Base-by-base conservation (phyloP, 371 early-diverging fungal genomes). In the Quaeritorhiza haematococci region DNA sequence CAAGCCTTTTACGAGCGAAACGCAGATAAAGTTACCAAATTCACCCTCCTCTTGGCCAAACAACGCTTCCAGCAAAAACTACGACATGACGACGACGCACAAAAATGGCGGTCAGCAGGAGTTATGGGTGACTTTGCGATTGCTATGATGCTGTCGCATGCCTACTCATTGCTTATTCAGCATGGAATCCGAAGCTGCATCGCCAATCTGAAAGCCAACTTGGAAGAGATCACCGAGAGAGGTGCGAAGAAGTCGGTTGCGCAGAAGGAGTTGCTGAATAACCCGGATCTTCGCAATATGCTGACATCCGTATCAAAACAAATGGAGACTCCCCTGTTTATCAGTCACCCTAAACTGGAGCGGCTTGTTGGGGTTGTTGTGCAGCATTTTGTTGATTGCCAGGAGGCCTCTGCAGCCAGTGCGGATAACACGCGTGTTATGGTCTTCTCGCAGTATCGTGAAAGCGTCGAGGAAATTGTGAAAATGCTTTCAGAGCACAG, bases 391-490 rank as follows among this genome's bases (percentile, higher is more conserved):
- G 52, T 58, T 3, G 57, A 74, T 42, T 66, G 65, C 29, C 64
- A 74, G 38, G 72, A 72, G 30, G 35, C 24, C 35, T 10, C 32
- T 0, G 27, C 43, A 13, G 56, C 24, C 5, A 7, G 49, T 1
- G 23, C 19, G 7, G 29, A 23, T 6, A 59, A 79, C 3, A 91
- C 93, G 0, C 73, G 89, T 15, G 84, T 90, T 33, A 96, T 96
- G 73, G 72, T 96, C 3, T 96, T 96, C 73, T 87, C 92, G 3
- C 82, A 87, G 59, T 91, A 71, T 62, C 84, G 96, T 17, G 90
- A 85, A 32, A 86, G 91, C 1, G 96, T 96, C 1, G 84, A 85
- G 33, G 95, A 94, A 69, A 92, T 96, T 64, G 74, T 78, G 13
- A 64, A 73, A 0, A 75, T 78, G 0, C 63, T 96, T 30, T 49